These are phyloP conservation scores for Tilletia walkeri DNA, from an alignment of 1,284 basidiomycete species.

Conservation along the genomic window DNA sequence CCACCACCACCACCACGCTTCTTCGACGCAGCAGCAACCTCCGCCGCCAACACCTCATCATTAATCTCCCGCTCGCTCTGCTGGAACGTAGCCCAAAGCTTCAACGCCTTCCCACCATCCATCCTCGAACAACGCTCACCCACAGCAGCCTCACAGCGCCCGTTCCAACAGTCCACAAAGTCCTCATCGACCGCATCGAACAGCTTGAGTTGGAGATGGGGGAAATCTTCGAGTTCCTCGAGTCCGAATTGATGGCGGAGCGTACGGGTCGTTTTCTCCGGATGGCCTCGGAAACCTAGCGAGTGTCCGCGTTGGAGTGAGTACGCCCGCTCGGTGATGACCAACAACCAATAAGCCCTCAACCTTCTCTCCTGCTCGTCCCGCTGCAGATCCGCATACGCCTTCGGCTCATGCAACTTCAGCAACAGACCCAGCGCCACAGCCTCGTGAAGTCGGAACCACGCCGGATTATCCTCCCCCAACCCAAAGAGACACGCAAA, in stretches of 20 bases:
- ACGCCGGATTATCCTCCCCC: slow-evolving; percentile 42
- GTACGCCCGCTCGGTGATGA: slow-evolving; percentile 49
- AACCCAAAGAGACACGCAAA: slow-evolving; percentile 45
- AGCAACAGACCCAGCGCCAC: slow-evolving; percentile 47
- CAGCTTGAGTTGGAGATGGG: slow-evolving; percentile 30
- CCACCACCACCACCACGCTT: background rate
- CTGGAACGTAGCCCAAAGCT: slow-evolving; percentile 13
- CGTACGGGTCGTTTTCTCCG: slow-evolving; percentile 33
- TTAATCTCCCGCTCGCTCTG: slow-evolving; percentile 16
- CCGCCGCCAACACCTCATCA: slow-evolving; percentile 3
- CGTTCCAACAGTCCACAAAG: slow-evolving; percentile 49
- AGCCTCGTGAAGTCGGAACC: slow-evolving; percentile 44
- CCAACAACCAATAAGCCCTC: slow-evolving; percentile 47
- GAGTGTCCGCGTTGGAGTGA: slow-evolving; percentile 41
- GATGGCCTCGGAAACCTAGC: slow-evolving; percentile 42
- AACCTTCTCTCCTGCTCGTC: slow-evolving; percentile 48
- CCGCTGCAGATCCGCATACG: slow-evolving; percentile 43
- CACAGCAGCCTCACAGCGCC: slow-evolving; percentile 1
- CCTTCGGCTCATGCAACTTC: slow-evolving; percentile 42
- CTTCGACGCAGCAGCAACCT: background rate
- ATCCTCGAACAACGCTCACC: background rate
- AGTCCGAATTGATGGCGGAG: slow-evolving; percentile 36
- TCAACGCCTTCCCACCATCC: background rate
- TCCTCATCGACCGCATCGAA: slow-evolving; percentile 44
- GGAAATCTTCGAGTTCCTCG: slow-evolving; percentile 40